Base-by-base conservation (phyloP, 2,329 filamentous ascomycete genomes). In the Phialophora tarda region DNA sequence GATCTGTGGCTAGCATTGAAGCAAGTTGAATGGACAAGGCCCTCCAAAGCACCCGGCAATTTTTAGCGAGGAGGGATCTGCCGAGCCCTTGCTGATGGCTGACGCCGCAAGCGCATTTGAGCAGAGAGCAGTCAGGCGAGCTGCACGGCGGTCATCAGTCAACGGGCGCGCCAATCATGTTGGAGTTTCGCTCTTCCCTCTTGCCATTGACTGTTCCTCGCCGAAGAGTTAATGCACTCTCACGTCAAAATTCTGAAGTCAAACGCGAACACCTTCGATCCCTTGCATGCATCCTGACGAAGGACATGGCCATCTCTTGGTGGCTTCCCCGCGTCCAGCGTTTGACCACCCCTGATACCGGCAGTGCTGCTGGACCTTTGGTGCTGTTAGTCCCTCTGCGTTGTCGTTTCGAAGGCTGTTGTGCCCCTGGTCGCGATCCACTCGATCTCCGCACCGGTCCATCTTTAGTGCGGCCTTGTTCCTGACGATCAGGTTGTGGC, bases 401-500 rank as follows among this genome's bases (percentile, higher is more conserved):
- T 26, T 51, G 48, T 23, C 48, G 48, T 51, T 51, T 64, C 56
- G 55, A 64, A 64, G 30, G 30, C 50, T 57, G 53, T 23, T 47
- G 14, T 21, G 10, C 47, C 53, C 58, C 61, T 41, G 26, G 61
- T 30, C n/a, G 28, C 21, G 21, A 53, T 51, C 61, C 61, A 57
- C 61, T 21, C 26, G 32, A 26, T 53, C 58, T 62, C 63, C 64
- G 59, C 64, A 66, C 14, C 59, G 48, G 63, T 34, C 50, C 41
- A 51, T 58, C 58, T 23, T 48, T 41, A 50, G 51, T 48, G 59
- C 41, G 23, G 26, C 38, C 54, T 59, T 50, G 65, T 67, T 58
- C 65, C 65, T 67, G 65, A 54, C 65, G 62, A 67, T 67, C 65
- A 48, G 53, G 51, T 48, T 51, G 59, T 56, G 50, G 41, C 50